A percentile compares a stretch with the other conserved stretches of the same genome.
phyloP scores from a whole-genome alignment of 148 eudicot species.

The Drosera capensis region DNA sequence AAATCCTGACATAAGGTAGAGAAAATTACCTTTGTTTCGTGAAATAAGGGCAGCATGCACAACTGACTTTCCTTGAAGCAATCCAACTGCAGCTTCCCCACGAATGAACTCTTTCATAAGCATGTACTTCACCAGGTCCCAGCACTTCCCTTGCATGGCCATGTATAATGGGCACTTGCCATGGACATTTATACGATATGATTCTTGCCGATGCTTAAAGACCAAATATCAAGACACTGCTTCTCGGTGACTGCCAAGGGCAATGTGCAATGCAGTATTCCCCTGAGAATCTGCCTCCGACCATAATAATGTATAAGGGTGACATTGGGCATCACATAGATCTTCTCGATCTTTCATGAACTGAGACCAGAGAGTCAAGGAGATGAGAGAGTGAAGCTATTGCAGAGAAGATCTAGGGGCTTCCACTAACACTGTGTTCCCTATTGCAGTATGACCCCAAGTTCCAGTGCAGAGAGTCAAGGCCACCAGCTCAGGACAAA shows the following conservation, averaged over 20 bases:
- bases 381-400: background rate
- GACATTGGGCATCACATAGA: background rate
- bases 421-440: too few relatives aligned
- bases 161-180: constrained; percentile 9
- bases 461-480: too few relatives aligned
- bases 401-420: too few relatives aligned
- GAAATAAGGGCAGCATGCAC: constrained; percentile 17
- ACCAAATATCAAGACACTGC: constrained; percentile 6
- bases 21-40: constrained; percentile 5
- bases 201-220: background rate
- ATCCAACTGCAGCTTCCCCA: background rate
- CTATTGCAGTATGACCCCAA: too few relatives aligned
- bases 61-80: constrained; percentile 6
- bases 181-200: background rate
- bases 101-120: background rate
- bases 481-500: too few relatives aligned
- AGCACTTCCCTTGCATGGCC: constrained; percentile 10
- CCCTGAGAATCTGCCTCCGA: constrained; percentile 3
- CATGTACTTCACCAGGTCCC: constrained; percentile 12
- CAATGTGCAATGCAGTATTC: constrained; percentile 16
- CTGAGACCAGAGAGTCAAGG: background rate
- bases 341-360: background rate
- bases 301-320: background rate
- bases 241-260: constrained; percentile 10
- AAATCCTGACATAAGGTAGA: too few relatives aligned